phyloP scores from a whole-genome alignment of 1,139 yeast genomes.

The Saccharomyces uvarum region DNA sequence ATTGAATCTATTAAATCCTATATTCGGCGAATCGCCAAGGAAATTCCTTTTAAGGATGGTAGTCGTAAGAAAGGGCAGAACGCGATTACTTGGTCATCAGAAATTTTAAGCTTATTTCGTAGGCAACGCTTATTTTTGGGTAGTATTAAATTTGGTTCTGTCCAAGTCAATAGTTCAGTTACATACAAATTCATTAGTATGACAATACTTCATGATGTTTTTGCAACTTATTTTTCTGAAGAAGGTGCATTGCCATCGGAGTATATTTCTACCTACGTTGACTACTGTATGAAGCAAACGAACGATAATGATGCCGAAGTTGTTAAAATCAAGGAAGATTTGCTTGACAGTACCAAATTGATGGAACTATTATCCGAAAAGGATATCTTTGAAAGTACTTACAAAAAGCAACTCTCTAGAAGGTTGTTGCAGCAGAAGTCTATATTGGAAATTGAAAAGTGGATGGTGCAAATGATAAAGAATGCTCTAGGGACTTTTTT shows the following conservation, averaged over 20 bases:
- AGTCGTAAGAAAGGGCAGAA: slow-evolving; percentile 34
- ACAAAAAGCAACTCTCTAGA: slow-evolving; percentile 84
- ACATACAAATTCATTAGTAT: slow-evolving; percentile 43
- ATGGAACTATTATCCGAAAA: slow-evolving; percentile 71
- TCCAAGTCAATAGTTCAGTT: neutral
- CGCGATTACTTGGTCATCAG: slow-evolving; percentile 66
- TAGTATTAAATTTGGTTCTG: slow-evolving; percentile 35
- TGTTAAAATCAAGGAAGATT: slow-evolving; percentile 47
- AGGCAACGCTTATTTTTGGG: slow-evolving; percentile 45
- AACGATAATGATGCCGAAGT: slow-evolving; percentile 46
- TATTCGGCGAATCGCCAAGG: slow-evolving; percentile 39
- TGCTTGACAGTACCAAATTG: slow-evolving; percentile 51
- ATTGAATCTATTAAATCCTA: slow-evolving; percentile 40
- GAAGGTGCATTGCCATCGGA: slow-evolving; percentile 56
- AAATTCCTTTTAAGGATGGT: slow-evolving; percentile 11
- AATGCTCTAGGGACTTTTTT: slow-evolving; percentile 77
- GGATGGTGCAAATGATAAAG: slow-evolving; percentile 60
- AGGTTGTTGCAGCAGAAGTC: slow-evolving; percentile 57
- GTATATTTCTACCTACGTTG: slow-evolving; percentile 66
- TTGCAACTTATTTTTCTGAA: slow-evolving; percentile 55
- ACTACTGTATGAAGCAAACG: slow-evolving; percentile 42
- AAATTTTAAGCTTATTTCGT: slow-evolving; percentile 47
- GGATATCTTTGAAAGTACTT: slow-evolving; percentile 79
- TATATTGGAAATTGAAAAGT: slow-evolving; percentile 58
- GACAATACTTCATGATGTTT: slow-evolving; percentile 53